Evolutionary conservation across 441 rosid genomes (phyloP).

Genomic region (Lagerstroemia fauriei): DNA sequence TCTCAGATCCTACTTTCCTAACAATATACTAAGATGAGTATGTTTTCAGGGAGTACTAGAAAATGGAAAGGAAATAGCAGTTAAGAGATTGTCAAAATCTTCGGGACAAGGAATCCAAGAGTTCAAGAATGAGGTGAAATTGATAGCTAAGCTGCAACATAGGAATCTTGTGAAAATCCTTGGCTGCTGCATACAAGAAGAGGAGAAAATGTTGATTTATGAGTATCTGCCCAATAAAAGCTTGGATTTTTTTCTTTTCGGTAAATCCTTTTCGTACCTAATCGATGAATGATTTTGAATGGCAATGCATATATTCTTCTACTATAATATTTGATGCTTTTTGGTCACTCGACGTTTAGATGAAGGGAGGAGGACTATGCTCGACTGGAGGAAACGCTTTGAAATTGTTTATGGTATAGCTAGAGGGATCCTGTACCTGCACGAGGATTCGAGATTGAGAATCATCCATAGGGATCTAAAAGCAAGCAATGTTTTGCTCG

Average conservation of each 20-base stretch:
- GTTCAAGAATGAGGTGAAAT: conserved; percentile 57
- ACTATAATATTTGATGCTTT: neutral
- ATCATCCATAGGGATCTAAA: conserved; percentile 76
- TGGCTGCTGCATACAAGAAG: conserved; percentile 52
- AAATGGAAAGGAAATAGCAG: conserved; percentile 56
- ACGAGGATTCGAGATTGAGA: conserved; percentile 70
- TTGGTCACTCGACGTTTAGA: conserved; percentile 32
- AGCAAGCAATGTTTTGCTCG: conserved; percentile 69
- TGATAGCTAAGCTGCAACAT: conserved; percentile 61
- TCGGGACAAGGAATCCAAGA: conserved; percentile 60
- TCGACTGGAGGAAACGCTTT: conserved; percentile 58
- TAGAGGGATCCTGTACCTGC: conserved; percentile 68
- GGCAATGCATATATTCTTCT: neutral
- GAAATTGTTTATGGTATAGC: conserved; percentile 68
- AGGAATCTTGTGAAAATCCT: conserved; percentile 57
- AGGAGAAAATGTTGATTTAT: conserved; percentile 52
- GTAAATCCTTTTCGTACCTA: conserved; percentile 29
- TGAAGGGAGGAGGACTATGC: conserved; percentile 34
- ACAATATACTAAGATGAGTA: neutral
- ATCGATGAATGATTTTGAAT: neutral
- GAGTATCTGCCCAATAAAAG: conserved; percentile 57
- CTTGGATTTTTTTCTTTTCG: conserved; percentile 51
- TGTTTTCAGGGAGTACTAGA: conserved; percentile 30
- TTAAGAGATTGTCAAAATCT: conserved; percentile 53
- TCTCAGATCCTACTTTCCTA: neutral